These are phyloP conservation scores for Aspergillus olivimuriae DNA, from an alignment of 495 filamentous ascomycete genomes.

Conservation along the genomic window DNA sequence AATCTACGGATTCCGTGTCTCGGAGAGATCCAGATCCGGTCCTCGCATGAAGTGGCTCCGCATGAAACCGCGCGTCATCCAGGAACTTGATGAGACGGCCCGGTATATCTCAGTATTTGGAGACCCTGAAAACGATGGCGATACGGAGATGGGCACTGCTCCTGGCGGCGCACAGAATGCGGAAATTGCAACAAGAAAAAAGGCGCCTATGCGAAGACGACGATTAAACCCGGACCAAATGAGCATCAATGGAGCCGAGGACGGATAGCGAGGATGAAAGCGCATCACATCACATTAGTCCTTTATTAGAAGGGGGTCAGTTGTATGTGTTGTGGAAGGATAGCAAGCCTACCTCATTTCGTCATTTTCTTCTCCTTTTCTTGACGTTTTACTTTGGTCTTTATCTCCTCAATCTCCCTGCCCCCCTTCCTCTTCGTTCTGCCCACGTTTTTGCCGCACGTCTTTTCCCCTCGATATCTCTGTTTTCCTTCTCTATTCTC, in stretches of 20 bases:
- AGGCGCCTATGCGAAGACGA: slow-evolving; percentile 45
- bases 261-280: slow-evolving; percentile 13
- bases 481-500: background rate
- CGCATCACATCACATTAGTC: too few relatives aligned
- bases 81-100: slow-evolving; percentile 73
- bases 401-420: slow-evolving; percentile 1
- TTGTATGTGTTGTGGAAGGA: too few relatives aligned
- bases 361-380: background rate
- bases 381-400: slow-evolving; percentile 1
- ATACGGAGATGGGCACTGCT: slow-evolving; percentile 31
- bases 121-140: slow-evolving; percentile 43
- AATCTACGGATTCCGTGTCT: slow-evolving; percentile 94
- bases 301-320: too few relatives aligned
- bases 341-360: too few relatives aligned
- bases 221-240: slow-evolving; percentile 33
- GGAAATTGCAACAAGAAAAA: slow-evolving; percentile 41
- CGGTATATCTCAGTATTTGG: slow-evolving; percentile 37
- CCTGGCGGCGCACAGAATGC: slow-evolving; percentile 23
- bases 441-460: background rate
- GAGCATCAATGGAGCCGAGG: slow-evolving; percentile 31
- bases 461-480: background rate
- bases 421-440: background rate
- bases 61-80: slow-evolving; percentile 70
- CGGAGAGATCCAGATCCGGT: slow-evolving; percentile 76
- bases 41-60: slow-evolving; percentile 96